Conservation (phyloP, 805 yeast species). For the Zygotorulaspora florentina region DNA sequence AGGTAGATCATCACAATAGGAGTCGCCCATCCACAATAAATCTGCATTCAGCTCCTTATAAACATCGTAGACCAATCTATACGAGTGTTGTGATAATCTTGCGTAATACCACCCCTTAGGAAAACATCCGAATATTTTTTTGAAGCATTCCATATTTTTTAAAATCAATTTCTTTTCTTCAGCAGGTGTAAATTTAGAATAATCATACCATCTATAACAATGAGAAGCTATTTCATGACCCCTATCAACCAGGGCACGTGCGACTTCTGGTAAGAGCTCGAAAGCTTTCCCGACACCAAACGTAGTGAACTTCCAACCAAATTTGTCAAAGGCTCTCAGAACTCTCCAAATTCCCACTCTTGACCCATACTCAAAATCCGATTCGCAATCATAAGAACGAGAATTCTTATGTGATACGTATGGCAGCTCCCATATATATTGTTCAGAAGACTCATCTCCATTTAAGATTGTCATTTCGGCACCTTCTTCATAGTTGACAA, state of each 20-base stretch:
- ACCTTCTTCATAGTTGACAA: conserved; percentile 37
- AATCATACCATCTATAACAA: conserved; percentile 38
- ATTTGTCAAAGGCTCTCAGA: conserved; percentile 34
- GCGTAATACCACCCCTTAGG: conserved; percentile 40
- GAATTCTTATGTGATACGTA: conserved; percentile 16
- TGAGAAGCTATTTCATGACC: conserved; percentile 41
- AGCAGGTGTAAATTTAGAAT: conserved; percentile 28
- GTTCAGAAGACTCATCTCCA: conserved; percentile 28
- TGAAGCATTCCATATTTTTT: conserved; percentile 29
- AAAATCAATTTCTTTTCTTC: conserved; percentile 35
- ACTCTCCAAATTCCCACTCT: conserved; percentile 36
- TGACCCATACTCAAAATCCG: conserved; percentile 36
- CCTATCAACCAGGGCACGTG: conserved; percentile 35
- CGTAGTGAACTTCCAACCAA: conserved; percentile 33
- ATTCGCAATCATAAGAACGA: conserved; percentile 31
- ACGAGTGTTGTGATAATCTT: conserved; percentile 32
- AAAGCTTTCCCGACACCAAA: conserved; percentile 41
- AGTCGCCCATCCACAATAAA: conserved; percentile 35
- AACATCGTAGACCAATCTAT: conserved; percentile 35
- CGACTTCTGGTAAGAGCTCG: conserved; percentile 34
- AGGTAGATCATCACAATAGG: conserved; percentile 38
- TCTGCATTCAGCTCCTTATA: conserved; percentile 34
- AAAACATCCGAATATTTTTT: conserved; percentile 33
- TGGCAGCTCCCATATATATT: conserved; percentile 19
- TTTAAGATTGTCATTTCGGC: conserved; percentile 31